Conservation (phyloP, 106 monocot genomes). For the Gastrodia elata region DNA sequence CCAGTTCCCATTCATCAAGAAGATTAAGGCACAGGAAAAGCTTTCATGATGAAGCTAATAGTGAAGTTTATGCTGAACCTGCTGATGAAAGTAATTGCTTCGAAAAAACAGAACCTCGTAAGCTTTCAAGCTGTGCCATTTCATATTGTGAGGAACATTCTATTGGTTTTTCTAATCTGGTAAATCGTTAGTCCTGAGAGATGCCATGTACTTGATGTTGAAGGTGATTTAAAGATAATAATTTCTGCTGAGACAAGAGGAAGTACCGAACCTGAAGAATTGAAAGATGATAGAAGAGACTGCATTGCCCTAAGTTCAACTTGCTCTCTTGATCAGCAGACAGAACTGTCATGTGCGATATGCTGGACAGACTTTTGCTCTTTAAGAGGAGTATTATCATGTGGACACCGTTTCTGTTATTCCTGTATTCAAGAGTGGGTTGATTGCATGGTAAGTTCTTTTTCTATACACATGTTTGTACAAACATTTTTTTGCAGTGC, state of each 20-base stretch:
- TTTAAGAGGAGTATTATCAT: constrained; percentile 69
- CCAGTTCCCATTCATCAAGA: constrained; percentile 13
- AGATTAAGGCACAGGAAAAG: constrained; percentile 18
- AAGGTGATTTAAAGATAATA: constrained; percentile 6
- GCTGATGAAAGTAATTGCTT: constrained; percentile 21
- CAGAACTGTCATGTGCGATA: constrained; percentile 76
- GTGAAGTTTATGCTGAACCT: constrained; percentile 8
- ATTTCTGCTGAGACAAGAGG: constrained; percentile 5
- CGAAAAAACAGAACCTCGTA: constrained; percentile 21
- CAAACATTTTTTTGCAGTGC: no score
- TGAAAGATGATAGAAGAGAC: constrained; percentile 15
- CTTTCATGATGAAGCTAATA: constrained; percentile 10
- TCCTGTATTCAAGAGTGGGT: constrained; percentile 81
- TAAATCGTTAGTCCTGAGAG: constrained; percentile 3
- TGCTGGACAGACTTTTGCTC: constrained; percentile 83
- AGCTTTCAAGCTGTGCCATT: constrained; percentile 6
- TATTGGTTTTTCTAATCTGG: neutral
- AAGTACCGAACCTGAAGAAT: neutral
- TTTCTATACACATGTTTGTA: neutral
- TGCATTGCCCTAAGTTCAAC: constrained; percentile 6
- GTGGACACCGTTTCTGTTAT: constrained; percentile 95
- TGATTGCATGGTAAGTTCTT: constrained; percentile 48
- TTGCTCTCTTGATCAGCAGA: constrained; percentile 13
- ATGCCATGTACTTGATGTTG: constrained; percentile 1
- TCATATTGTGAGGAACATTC: constrained; percentile 10